Evolutionary conservation across 163 green algal species (phyloP).

Genomic region (Chlamydomonas reinhardtii): DNA sequence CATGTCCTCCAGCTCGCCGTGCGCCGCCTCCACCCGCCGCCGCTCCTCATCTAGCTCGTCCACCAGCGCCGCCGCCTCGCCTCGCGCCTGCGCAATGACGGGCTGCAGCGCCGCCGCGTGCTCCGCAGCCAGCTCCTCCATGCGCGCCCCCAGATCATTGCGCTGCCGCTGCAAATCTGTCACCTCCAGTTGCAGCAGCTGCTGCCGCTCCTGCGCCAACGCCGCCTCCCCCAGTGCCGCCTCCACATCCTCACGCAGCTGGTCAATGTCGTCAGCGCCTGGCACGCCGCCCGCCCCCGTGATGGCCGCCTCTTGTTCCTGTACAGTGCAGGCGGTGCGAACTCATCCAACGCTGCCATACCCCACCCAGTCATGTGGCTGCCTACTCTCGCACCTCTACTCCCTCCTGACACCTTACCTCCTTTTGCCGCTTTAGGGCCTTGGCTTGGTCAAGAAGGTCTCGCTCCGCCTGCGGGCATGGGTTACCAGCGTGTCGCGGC

Average conservation of each 20-base stretch:
- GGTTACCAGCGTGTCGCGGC: too few species aligned
- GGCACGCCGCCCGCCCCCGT: constrained; percentile 17
- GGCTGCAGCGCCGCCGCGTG: constrained; percentile 46
- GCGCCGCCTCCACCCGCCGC: constrained; percentile 30
- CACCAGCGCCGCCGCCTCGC: constrained; percentile 54
- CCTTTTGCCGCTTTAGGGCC: constrained; percentile 61
- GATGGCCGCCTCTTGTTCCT: constrained; percentile 9
- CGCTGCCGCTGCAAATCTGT: constrained; percentile 75
- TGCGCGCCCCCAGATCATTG: constrained; percentile 62
- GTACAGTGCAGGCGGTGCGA: background rate
- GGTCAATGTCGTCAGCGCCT: constrained; percentile 51
- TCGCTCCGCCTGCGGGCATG: constrained; percentile 59
- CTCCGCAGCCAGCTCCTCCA: constrained; percentile 63
- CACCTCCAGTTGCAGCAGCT: constrained; percentile 76
- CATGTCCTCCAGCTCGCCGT: constrained; percentile 43
- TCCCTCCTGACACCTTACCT: too few species aligned
- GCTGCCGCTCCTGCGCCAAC: constrained; percentile 71
- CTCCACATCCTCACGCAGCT: constrained; percentile 75
- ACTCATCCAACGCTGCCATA: too few species aligned
- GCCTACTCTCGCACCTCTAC: too few species aligned
- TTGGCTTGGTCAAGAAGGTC: constrained; percentile 68
- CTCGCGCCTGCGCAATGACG: constrained; percentile 27
- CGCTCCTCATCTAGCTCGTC: constrained; percentile 54
- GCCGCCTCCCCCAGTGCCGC: constrained; percentile 68
- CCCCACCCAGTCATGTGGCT: too few species aligned